Conservation (phyloP, 2,329 filamentous ascomycete genomes). For the Colletotrichum orbiculare region DNA sequence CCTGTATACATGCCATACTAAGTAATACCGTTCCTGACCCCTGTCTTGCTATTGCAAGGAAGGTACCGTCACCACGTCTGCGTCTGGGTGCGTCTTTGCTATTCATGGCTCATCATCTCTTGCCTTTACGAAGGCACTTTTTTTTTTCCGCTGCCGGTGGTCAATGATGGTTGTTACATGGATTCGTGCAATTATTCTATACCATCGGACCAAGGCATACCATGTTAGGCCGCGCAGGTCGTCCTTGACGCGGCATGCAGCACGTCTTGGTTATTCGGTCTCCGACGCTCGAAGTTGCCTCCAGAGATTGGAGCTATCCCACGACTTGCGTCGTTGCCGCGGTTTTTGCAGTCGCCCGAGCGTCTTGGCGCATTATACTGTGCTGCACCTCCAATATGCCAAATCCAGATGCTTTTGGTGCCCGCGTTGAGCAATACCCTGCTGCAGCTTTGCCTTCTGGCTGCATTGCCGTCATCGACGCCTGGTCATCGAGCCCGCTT, state of each 20-base stretch:
- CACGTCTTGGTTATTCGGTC: too few relatives aligned
- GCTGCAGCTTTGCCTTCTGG: slow-evolving; percentile 2
- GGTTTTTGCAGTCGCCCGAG: neutral
- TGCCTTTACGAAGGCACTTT: too few relatives aligned
- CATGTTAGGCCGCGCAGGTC: too few relatives aligned
- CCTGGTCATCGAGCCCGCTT: neutral
- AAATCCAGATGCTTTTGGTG: slow-evolving; percentile 27
- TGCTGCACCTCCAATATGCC: neutral
- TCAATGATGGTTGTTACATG: too few relatives aligned
- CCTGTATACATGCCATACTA: neutral
- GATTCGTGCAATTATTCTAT: too few relatives aligned
- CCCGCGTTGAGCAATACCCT: slow-evolving; percentile 15
- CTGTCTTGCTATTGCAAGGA: neutral
- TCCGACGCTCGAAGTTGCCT: too few relatives aligned
- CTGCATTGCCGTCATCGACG: slow-evolving; percentile 7
- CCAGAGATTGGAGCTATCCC: too few relatives aligned
- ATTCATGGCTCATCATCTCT: too few relatives aligned
- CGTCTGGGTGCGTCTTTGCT: too few relatives aligned
- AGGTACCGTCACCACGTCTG: neutral
- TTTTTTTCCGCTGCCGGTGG: too few relatives aligned
- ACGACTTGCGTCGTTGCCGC: neutral
- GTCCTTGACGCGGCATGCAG: too few relatives aligned
- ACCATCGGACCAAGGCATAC: too few relatives aligned
- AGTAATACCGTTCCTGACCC: neutral
- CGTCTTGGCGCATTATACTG: neutral